Evolutionary conservation across 2,329 filamentous ascomycete species (phyloP).

Genomic region (Botrytis fabae): DNA sequence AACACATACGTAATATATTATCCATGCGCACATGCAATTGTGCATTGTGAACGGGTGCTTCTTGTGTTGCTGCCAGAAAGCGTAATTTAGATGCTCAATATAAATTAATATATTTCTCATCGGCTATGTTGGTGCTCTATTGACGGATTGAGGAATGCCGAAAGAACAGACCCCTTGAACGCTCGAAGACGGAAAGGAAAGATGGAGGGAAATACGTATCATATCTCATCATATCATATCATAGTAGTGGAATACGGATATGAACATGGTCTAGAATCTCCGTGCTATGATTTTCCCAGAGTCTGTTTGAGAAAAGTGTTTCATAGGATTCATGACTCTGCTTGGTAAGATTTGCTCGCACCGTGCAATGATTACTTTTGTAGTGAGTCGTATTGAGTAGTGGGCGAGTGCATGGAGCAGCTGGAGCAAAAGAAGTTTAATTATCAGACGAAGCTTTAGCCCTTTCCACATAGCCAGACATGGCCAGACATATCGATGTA

Average conservation of each 20-base stretch:
- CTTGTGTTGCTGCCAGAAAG: background rate
- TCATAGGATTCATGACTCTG: background rate
- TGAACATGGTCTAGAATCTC: background rate
- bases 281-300: background rate
- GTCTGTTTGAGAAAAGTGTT: background rate
- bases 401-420: background rate
- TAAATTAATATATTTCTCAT: constrained; percentile 11
- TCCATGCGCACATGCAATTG: background rate
- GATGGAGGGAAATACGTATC: background rate
- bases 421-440: background rate
- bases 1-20: constrained; percentile 11
- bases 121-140: constrained; percentile 8
- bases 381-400: background rate
- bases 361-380: background rate
- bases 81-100: constrained; percentile 4
- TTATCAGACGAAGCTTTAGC: background rate
- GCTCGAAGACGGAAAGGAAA: background rate
- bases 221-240: background rate
- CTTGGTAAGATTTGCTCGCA: background rate
- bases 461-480: background rate
- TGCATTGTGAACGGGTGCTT: background rate
- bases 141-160: constrained; percentile 7
- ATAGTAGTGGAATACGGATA: background rate
- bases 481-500: background rate
- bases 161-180: background rate